A percentile compares a stretch with the other conserved stretches of the same genome.
Evolutionary conservation across 2,329 filamentous ascomycete genomes (phyloP).

Genomic region (Colletotrichum noveboracense): DNA sequence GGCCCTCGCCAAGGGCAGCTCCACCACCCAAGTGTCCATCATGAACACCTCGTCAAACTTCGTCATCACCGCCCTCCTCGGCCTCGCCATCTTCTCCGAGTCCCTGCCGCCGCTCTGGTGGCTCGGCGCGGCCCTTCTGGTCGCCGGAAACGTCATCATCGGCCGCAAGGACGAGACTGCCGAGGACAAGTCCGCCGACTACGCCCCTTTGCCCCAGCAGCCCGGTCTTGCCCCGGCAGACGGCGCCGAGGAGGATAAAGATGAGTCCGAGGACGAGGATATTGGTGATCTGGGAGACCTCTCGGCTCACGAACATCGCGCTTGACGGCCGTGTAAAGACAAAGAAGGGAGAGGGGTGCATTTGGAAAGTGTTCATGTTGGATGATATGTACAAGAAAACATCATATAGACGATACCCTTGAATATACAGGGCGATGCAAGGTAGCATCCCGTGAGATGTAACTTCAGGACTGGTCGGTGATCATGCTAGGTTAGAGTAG

Average conservation of each 20-base stretch:
- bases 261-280: conserved; percentile 36
- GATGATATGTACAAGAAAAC: background rate
- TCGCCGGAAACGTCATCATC: conserved; percentile 80
- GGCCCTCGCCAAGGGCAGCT: conserved; percentile 75
- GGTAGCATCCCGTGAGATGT: background rate
- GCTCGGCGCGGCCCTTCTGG: conserved; percentile 73
- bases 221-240: conserved; percentile 10
- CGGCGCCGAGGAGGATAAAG: conserved; percentile 23
- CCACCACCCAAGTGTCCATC: conserved; percentile 80
- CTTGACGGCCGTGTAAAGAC: background rate
- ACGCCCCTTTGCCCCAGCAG: conserved; percentile 32
- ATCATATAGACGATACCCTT: background rate
- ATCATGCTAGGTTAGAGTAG: background rate
- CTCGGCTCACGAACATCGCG: conserved; percentile 7
- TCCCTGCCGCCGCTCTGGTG: conserved; percentile 77
- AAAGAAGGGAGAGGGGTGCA: background rate
- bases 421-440: background rate
- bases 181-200: conserved; percentile 30
- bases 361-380: background rate
- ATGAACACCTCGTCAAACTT: conserved; percentile 87
- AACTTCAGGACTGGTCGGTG: background rate
- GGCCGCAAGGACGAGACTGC: conserved; percentile 67
- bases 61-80: conserved; percentile 76
- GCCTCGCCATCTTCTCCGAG: conserved; percentile 74
- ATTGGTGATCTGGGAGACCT: conserved; percentile 37